A percentile compares a stretch with the other conserved stretches of the same genome.
These are phyloP conservation scores for Populus deltoides DNA, from an alignment of 345 rosid species.

Conservation along the genomic window DNA sequence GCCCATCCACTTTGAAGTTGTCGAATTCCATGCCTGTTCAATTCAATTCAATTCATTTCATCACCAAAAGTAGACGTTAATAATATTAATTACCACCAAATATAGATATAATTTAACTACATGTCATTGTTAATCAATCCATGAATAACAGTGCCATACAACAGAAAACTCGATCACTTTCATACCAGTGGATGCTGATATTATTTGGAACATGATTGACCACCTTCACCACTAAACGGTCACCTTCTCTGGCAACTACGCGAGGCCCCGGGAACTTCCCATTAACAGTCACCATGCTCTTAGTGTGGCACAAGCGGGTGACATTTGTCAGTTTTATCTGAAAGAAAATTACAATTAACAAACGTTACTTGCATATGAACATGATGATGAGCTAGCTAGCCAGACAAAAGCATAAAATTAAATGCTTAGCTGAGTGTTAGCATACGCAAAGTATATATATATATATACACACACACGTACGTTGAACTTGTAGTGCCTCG, in stretches of 20 bases:
- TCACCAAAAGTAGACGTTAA: not conserved
- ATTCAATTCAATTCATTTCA: too few relatives aligned
- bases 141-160: not conserved
- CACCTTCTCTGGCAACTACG: constrained; percentile 54
- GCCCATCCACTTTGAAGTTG: constrained; percentile 78
- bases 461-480: constrained; percentile 49
- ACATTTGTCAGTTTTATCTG: constrained; percentile 42
- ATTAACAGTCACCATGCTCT: constrained; percentile 48
- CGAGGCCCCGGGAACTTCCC: constrained; percentile 60
- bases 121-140: not conserved
- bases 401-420: not conserved
- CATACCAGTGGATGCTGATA: constrained; percentile 50
- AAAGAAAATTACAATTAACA: not conserved
- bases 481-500: constrained; percentile 70
- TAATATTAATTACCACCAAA: too few relatives aligned
- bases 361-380: not conserved
- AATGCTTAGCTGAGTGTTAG: too few relatives aligned
- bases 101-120: not conserved
- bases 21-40: constrained; percentile 67
- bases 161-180: not conserved
- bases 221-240: constrained; percentile 43
- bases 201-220: constrained; percentile 48
- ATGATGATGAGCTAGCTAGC: too few relatives aligned
- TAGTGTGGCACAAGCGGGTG: constrained; percentile 48
- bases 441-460: too few relatives aligned